A percentile compares a stretch with the other conserved stretches of the same genome.
These are phyloP conservation scores for Teratosphaeriaceae sp. DNA, from an alignment of 2,329 filamentous ascomycete genomes.

Conservation along the genomic window DNA sequence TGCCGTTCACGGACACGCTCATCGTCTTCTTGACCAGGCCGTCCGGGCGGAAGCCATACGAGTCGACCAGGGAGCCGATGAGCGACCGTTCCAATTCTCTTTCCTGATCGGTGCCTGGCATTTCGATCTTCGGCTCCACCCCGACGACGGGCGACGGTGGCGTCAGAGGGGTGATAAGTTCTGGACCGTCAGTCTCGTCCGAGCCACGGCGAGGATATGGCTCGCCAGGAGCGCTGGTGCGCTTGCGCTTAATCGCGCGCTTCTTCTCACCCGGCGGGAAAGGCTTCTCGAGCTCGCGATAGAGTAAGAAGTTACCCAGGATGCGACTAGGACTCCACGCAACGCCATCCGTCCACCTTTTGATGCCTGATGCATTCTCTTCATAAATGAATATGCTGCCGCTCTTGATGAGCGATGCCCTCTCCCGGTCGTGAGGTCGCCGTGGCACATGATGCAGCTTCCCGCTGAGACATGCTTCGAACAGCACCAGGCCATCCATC, in stretches of 20 bases:
- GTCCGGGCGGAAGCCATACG: conserved; percentile 75
- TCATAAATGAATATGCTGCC: conserved; percentile 90
- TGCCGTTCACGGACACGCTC: conserved; percentile 65
- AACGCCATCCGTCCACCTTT: conserved; percentile 88
- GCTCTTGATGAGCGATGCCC: conserved; percentile 68
- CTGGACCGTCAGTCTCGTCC: conserved; percentile 24
- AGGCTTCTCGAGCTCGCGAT: conserved; percentile 71
- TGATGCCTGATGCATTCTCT: conserved; percentile 83
- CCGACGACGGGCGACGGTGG: conserved; percentile 25
- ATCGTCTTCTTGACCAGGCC: conserved; percentile 92
- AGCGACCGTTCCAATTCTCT: conserved; percentile 52
- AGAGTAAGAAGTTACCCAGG: conserved; percentile 76
- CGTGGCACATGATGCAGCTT: conserved; percentile 68
- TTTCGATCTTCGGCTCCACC: conserved; percentile 23
- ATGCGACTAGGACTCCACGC: conserved; percentile 88
- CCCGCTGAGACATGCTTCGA: conserved; percentile 71
- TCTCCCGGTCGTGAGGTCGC: conserved; percentile 79
- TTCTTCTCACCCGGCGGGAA: conserved; percentile 83
- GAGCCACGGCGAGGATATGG: conserved; percentile 40
- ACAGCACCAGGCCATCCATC: conserved; percentile 67
- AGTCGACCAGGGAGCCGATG: conserved; percentile 81
- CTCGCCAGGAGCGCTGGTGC: conserved; percentile 46
- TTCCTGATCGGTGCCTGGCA: conserved; percentile 28
- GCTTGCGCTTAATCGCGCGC: conserved; percentile 65
- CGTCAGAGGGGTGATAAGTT: conserved; percentile 26